Evolutionary conservation across 495 filamentous ascomycete species (phyloP).

Genomic region (Cudoniella acicularis): DNA sequence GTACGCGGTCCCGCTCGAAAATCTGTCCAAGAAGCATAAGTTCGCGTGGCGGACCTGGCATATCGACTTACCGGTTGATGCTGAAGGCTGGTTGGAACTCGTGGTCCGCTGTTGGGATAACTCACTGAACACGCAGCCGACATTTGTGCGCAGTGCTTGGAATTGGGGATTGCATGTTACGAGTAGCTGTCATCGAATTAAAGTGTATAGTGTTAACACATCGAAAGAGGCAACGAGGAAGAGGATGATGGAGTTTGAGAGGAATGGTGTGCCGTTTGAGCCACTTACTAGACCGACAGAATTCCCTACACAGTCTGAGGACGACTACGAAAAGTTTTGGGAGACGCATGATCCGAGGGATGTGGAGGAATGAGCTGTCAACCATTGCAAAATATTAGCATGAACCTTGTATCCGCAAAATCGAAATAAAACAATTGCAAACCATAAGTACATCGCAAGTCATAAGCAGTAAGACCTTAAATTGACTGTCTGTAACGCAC

Average conservation of each 20-base stretch:
- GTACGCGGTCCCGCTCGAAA: slow-evolving; percentile 51
- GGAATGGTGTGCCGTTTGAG: slow-evolving; percentile 39
- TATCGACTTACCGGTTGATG: slow-evolving; percentile 50
- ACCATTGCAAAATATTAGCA: too few relatives aligned
- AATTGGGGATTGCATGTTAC: slow-evolving; percentile 68
- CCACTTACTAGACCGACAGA: slow-evolving; percentile 49
- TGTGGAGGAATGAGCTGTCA: slow-evolving; percentile 35
- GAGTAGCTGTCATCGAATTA: slow-evolving; percentile 59
- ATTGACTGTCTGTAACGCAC: neutral
- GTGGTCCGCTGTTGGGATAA: slow-evolving; percentile 57
- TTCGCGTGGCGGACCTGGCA: slow-evolving; percentile 53
- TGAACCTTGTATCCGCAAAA: too few relatives aligned
- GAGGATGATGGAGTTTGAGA: slow-evolving; percentile 46
- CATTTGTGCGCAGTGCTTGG: slow-evolving; percentile 41
- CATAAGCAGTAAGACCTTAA: neutral
- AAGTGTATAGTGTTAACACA: slow-evolving; percentile 60
- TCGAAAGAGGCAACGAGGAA: slow-evolving; percentile 41
- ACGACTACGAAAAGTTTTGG: slow-evolving; percentile 47
- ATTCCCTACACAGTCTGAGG: slow-evolving; percentile 40
- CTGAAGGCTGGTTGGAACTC: slow-evolving; percentile 57
- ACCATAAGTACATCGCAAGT: too few relatives aligned
- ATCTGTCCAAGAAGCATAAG: slow-evolving; percentile 49
- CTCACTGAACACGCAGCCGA: slow-evolving; percentile 50
- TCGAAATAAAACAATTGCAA: too few relatives aligned
- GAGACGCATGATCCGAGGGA: slow-evolving; percentile 45